phyloP scores from a whole-genome alignment of 306 rosid species.

The Vicia faba region DNA sequence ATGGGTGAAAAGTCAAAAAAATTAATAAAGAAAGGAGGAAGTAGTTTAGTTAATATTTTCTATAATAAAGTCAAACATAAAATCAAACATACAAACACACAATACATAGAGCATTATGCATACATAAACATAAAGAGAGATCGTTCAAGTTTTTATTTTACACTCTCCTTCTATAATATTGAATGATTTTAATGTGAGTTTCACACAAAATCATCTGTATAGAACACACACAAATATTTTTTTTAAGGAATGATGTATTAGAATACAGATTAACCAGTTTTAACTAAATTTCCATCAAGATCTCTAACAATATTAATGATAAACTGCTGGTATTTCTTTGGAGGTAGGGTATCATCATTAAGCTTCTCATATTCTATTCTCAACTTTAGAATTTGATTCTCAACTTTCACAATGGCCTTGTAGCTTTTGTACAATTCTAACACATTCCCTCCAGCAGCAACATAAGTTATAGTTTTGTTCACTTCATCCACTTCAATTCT shows the following conservation, averaged over 20 bases:
- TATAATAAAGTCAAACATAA: too few relatives aligned
- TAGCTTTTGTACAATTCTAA: conserved; percentile 34
- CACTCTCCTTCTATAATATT: too few relatives aligned
- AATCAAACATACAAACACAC: too few relatives aligned
- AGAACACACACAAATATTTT: too few relatives aligned
- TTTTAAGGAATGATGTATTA: neutral
- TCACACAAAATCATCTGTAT: too few relatives aligned
- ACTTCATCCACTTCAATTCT: conserved; percentile 30
- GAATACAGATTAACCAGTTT: conserved; percentile 15
- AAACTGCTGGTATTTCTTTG: conserved; percentile 36
- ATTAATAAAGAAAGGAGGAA: too few relatives aligned
- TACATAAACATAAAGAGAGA: too few relatives aligned
- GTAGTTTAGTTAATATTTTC: too few relatives aligned
- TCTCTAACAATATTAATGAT: conserved; percentile 30
- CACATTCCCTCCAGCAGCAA: conserved; percentile 37
- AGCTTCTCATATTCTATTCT: conserved; percentile 39
- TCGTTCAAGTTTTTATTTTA: too few relatives aligned
- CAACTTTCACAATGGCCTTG: conserved; percentile 30
- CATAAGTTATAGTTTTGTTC: conserved; percentile 31
- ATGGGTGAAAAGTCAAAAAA: too few relatives aligned
- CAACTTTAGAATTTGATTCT: conserved; percentile 27
- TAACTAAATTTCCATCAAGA: conserved; percentile 32
- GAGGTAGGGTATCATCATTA: conserved; percentile 17
- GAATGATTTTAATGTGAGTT: too few relatives aligned
- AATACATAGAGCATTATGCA: too few relatives aligned